A percentile compares a stretch with the other conserved stretches of the same genome.
These are phyloP conservation scores for Neurospora pannonica DNA, from an alignment of 495 filamentous ascomycete genomes.

Conservation along the genomic window DNA sequence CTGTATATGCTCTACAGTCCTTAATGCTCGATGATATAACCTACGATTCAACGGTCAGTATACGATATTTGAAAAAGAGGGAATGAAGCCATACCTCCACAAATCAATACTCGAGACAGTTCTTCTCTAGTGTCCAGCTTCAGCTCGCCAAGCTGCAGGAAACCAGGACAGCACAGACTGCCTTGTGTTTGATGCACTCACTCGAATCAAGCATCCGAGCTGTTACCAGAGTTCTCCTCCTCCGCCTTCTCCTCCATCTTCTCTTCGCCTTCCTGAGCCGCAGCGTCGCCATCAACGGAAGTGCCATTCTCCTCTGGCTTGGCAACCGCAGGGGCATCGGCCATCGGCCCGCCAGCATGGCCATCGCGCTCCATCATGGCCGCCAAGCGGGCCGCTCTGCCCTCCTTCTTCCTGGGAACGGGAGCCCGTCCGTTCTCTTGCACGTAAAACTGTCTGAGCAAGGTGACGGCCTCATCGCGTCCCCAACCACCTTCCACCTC, in stretches of 20 bases:
- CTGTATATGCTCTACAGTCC: not conserved
- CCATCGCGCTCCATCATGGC: conserved; percentile 34
- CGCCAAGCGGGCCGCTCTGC: conserved; percentile 37
- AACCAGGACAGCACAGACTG: not conserved
- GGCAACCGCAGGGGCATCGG: not conserved
- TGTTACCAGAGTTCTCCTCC: not conserved
- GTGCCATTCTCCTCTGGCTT: conserved; percentile 1
- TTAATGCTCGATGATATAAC: not conserved
- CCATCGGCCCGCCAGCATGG: conserved; percentile 18
- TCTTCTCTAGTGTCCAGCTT: not conserved
- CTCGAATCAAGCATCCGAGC: not conserved
- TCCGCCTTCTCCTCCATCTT: not conserved
- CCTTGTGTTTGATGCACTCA: not conserved
- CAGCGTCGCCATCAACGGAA: not conserved
- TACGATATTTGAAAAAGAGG: not conserved
- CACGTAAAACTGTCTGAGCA: conserved; percentile 87
- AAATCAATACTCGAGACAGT: not conserved
- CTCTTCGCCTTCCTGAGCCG: not conserved
- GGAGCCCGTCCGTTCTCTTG: conserved; percentile 81
- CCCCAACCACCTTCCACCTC: conserved; percentile 74
- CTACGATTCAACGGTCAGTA: not conserved
- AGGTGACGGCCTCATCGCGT: conserved; percentile 78
- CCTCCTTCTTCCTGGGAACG: conserved; percentile 44
- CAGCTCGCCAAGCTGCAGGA: not conserved
- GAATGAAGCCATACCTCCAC: not conserved